Evolutionary conservation across 1,284 basidiomycete species (phyloP), one percentile per base, ranked within the genome.

Genomic region (Puccinia horiana): DNA sequence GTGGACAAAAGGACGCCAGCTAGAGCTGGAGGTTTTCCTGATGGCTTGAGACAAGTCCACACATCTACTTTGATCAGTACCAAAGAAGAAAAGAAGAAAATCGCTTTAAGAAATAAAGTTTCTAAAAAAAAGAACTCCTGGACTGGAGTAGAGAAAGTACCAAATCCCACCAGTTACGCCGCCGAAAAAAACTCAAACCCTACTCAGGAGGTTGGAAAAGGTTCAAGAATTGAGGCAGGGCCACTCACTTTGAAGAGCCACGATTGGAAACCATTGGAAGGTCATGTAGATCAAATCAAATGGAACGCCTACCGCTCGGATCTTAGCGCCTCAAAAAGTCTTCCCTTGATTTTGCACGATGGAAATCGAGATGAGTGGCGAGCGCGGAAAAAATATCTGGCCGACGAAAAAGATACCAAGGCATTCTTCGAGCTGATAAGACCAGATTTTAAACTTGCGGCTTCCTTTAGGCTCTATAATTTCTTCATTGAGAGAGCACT

Each of bases 381-480:
- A 35, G 20, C 44, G 29, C 2, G 29, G 29, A 23, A 32, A 73
- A 14, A 2, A 44, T 73, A 29, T 23, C 47, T 20, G 42, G 70
- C 70, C 23, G 29, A 49, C 5, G 40, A n/a, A 20, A 29, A 47
- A 4, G 47, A 73, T 1, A 32, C 32, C 9, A 18, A 52, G 6
- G 47, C 42, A 35, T 35, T 52, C 29, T 35, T 73, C 20, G 18
- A 35, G 29, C 23, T 52, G 0, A 18, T 52, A n/a, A 73, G 32
- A 11, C 47, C 70, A n/a, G 26, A 35, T 52, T 35, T 35, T 20
- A 35, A 52, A 26, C 47, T 47, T 35, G 8, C 16, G 29, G 44
- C 70, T 16, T 73, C 44, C 49, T 73, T 73, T 52, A 47, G 35
- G n/a, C 70, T 73, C 20, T 73, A 73, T 29, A 73, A 73, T 35